Conservation (phyloP, 2,329 filamentous ascomycete genomes). For the Cytospora piceae region DNA sequence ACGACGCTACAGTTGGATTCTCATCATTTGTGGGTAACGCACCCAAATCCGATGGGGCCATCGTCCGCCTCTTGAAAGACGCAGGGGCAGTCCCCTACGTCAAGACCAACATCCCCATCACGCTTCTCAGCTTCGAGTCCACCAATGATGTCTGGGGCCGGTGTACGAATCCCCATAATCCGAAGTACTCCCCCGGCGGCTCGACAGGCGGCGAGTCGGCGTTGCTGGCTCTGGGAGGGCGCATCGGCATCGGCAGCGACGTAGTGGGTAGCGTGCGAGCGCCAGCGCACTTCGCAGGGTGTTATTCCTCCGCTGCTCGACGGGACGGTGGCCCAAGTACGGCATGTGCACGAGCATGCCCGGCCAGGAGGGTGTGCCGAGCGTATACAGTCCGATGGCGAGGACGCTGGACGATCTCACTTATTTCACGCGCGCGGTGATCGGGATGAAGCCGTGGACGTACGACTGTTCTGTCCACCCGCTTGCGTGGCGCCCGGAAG, state of each 20-base stretch:
- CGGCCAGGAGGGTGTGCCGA: slow-evolving; percentile 86
- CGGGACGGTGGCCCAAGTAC: slow-evolving; percentile 85
- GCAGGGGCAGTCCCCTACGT: slow-evolving; percentile 89
- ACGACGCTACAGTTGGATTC: slow-evolving; percentile 82
- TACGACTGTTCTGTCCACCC: slow-evolving; percentile 88
- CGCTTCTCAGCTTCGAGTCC: slow-evolving; percentile 84
- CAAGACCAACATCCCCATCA: slow-evolving; percentile 89
- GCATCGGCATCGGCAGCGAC: slow-evolving; percentile 89
- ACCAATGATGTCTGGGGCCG: slow-evolving; percentile 80
- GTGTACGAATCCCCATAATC: slow-evolving; percentile 80
- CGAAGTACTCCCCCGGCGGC: slow-evolving; percentile 84
- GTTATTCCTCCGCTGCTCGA: slow-evolving; percentile 88
- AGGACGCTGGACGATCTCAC: slow-evolving; percentile 79
- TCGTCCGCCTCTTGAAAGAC: slow-evolving; percentile 79
- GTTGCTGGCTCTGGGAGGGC: slow-evolving; percentile 77
- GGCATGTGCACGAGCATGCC: slow-evolving; percentile 87
- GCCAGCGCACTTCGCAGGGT: slow-evolving; percentile 87
- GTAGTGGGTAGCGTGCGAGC: slow-evolving; percentile 87
- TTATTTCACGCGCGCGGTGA: slow-evolving; percentile 80
- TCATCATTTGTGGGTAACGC: slow-evolving; percentile 73
- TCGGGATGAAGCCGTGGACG: slow-evolving; percentile 84
- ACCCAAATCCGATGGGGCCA: slow-evolving; percentile 66
- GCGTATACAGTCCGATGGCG: slow-evolving; percentile 91
- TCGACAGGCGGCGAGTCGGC: slow-evolving; percentile 87
- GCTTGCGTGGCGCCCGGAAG: slow-evolving; percentile 72